phyloP scores from a whole-genome alignment of 371 early-diverging fungal genomes.

The Syncephalis plumigaleata region DNA sequence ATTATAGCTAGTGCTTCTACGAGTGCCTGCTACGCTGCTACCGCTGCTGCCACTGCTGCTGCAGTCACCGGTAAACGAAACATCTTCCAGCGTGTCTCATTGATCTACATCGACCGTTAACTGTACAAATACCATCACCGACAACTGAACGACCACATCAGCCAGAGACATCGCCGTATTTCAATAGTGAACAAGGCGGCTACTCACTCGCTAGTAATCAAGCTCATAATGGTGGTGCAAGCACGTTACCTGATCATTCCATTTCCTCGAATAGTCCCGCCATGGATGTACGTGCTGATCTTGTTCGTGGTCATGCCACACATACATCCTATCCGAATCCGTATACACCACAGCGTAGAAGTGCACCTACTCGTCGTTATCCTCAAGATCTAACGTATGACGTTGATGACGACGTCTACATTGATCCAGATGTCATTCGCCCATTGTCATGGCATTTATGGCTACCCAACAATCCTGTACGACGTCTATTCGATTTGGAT shows the following conservation, averaged over 20 bases:
- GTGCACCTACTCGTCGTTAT: conserved; percentile 1
- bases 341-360: background rate
- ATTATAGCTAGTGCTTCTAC: no score
- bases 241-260: background rate
- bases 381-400: conserved; percentile 1
- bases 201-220: no score
- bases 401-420: conserved; percentile 14
- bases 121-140: no score
- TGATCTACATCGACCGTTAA: no score
- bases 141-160: no score
- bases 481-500: conserved; percentile 13
- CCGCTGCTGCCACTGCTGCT: no score
- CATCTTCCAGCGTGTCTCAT: no score
- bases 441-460: conserved; percentile 17
- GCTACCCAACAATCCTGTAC: conserved; percentile 17
- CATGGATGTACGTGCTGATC: background rate
- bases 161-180: no score
- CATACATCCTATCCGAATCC: background rate
- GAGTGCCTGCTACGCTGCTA: no score
- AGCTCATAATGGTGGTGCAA: no score
- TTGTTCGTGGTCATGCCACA: background rate
- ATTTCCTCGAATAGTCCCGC: background rate
- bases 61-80: no score
- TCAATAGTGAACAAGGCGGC: no score
- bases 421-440: conserved; percentile 18